Evolutionary conservation across 148 eudicot genomes (phyloP), one percentile per base, ranked within the genome.

Genomic region (Diospyros kaki): DNA sequence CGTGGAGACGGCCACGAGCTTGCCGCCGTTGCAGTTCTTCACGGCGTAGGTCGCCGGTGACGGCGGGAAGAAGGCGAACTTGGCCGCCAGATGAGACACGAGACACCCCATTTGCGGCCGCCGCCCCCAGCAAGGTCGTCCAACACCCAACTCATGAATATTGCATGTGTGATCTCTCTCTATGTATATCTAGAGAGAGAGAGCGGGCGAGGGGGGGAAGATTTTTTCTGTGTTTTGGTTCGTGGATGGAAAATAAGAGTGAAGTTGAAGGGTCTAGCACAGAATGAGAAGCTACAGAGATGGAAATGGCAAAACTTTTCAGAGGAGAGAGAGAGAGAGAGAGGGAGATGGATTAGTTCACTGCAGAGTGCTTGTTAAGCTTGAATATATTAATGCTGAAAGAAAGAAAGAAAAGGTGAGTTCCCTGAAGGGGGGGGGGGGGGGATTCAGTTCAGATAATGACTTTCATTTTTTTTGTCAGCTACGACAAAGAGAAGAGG

Each of bases 1-100:
- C 13, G 93, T 74, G 0, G 92, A 84, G 64, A 90, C 89, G 15
- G 97, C 97, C 52, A 81, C 84, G 13, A 86, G 76, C 45, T 84
- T 87, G 42, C 90, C 93, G 71, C 87, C 93, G n/a, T 81, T 90
- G 72, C 86, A 78, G 78, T 84, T 88, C 77, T 90, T 88, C 41
- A 91, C 88, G 77, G 89, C 87, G 69, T 94, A 94, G 1, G 97
- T 94, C 41, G 95, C 75, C 51, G 95, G 98, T 18, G 89, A 76
- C 0, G 97, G 98, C 9, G 97, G 97, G 62, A 94, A 94, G 78
- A 94, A 94, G 11, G 98, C 97, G 70, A 94, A 91, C 69, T 91
- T 94, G 10, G 97, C 89, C 5, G 93, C 95, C 56, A 94, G 83
- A 68, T 87, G 87, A 58, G 98, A 94, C 4, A 91, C 53, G 68